These are phyloP conservation scores for Pleurotus citrinopileatus DNA, from an alignment of 768 basidiomycete species.

Conservation along the genomic window DNA sequence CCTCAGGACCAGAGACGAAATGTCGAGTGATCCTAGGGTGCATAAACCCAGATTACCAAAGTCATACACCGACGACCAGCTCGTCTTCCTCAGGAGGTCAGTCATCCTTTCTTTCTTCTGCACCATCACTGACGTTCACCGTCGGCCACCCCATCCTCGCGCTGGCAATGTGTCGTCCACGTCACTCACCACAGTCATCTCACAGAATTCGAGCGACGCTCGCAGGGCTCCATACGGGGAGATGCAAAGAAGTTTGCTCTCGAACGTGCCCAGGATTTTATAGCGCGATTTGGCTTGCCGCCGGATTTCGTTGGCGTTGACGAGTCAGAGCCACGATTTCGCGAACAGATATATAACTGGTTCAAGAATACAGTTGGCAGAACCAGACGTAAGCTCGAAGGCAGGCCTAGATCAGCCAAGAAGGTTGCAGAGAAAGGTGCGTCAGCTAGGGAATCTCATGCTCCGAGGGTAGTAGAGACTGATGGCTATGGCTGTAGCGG, in stretches of 20 bases:
- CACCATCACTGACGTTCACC: slow-evolving; percentile 8
- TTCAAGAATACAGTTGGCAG: slow-evolving; percentile 70
- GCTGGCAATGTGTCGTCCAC: slow-evolving; percentile 10
- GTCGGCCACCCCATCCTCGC: slow-evolving; percentile 7
- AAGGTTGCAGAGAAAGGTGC: slow-evolving; percentile 50
- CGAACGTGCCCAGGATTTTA: slow-evolving; percentile 60
- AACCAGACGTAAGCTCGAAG: slow-evolving; percentile 55
- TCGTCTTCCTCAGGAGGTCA: slow-evolving; percentile 53
- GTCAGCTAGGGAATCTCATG: slow-evolving; percentile 2
- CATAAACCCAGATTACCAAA: slow-evolving; percentile 64
- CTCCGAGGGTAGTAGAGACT: not conserved
- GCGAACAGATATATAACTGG: slow-evolving; percentile 76
- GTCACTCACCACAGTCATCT: slow-evolving; percentile 33
- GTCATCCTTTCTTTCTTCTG: slow-evolving; percentile 12
- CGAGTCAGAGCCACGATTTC: slow-evolving; percentile 58
- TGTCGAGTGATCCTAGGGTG: slow-evolving; percentile 59
- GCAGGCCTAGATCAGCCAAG: slow-evolving; percentile 49
- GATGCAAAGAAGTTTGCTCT: slow-evolving; percentile 71
- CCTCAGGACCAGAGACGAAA: slow-evolving; percentile 16
- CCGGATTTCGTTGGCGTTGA: slow-evolving; percentile 48
- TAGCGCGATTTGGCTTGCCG: slow-evolving; percentile 55
- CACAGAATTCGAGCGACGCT: slow-evolving; percentile 56
- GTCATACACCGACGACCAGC: slow-evolving; percentile 63
- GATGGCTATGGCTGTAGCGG: not conserved
- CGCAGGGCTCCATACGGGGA: slow-evolving; percentile 57